A percentile compares a stretch with the other conserved stretches of the same genome.
Conservation (phyloP, 2,329 filamentous ascomycete species). For the Aureobasidium mangrovei region DNA sequence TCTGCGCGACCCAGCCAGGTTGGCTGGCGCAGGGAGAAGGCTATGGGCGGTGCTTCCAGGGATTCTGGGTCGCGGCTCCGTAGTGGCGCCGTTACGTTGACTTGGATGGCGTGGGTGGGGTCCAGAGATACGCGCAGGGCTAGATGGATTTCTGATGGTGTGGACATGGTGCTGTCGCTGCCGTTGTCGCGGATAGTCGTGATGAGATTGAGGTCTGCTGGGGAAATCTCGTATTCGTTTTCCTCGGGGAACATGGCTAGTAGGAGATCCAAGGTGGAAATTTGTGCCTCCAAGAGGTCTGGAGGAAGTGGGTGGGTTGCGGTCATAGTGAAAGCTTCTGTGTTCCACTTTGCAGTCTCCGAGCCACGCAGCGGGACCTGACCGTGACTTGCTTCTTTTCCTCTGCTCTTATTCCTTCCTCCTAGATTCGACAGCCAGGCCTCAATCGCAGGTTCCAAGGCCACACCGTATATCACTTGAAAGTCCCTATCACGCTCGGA, state of each 20-base stretch:
- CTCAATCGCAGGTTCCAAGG: no score
- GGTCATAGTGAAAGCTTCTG: background rate
- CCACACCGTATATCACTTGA: no score
- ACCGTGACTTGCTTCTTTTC: no score
- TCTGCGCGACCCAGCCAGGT: slow-evolving; percentile 46
- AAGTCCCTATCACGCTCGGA: no score
- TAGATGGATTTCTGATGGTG: slow-evolving; percentile 1
- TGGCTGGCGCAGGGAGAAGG: slow-evolving; percentile 41
- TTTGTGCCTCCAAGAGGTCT: slow-evolving; percentile 4
- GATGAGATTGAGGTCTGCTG: background rate
- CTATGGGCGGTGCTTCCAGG: slow-evolving; percentile 34
- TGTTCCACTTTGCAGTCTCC: background rate
- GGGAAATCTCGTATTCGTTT: background rate
- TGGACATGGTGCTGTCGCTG: background rate
- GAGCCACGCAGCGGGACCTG: no score
- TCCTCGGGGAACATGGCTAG: slow-evolving; percentile 9
- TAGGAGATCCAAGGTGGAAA: slow-evolving; percentile 8
- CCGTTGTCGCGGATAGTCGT: background rate
- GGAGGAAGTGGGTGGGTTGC: background rate
- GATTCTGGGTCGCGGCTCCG: slow-evolving; percentile 10
- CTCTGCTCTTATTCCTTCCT: no score
- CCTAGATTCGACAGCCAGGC: no score
- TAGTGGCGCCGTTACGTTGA: slow-evolving; percentile 32
- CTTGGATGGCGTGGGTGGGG: slow-evolving; percentile 19
- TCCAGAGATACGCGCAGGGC: background rate